Conservation (phyloP, 2,329 filamentous ascomycete species). For the Hypoxylon sp. region DNA sequence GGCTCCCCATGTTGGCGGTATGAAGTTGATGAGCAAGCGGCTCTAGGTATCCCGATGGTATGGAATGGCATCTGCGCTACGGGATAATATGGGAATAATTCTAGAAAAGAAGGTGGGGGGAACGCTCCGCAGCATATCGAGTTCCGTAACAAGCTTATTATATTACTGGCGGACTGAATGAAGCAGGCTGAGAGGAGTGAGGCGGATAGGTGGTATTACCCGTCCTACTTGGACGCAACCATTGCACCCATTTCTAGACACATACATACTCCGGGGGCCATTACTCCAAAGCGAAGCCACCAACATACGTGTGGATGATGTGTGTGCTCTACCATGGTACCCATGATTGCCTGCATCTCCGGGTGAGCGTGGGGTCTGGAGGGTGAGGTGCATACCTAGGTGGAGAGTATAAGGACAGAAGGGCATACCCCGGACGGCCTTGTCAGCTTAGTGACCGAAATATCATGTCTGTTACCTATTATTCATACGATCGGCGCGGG, state of each 20-base stretch:
- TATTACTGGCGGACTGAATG: conserved; percentile 5
- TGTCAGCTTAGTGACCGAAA: conserved; percentile 34
- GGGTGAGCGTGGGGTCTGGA: conserved; percentile 6
- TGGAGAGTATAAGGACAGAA: background rate
- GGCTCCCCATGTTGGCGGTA: conserved; percentile 27
- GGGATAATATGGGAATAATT: conserved; percentile 13
- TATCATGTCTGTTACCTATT: conserved; percentile 12
- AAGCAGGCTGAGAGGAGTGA: conserved; percentile 4
- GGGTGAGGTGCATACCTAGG: conserved; percentile 2
- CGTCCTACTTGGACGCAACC: conserved; percentile 13
- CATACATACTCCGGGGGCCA: conserved; percentile 11
- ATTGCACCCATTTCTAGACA: background rate
- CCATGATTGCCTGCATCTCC: conserved; percentile 15
- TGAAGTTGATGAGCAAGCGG: conserved; percentile 2
- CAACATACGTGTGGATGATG: conserved; percentile 11
- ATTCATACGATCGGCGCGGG: conserved; percentile 14
- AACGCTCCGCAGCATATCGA: conserved; percentile 17
- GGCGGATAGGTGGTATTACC: conserved; percentile 13
- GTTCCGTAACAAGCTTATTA: conserved; percentile 3
- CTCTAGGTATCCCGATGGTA: conserved; percentile 10
- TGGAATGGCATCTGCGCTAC: conserved; percentile 9
- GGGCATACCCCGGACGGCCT: background rate
- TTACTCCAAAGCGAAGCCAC: conserved; percentile 6
- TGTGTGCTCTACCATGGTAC: conserved; percentile 13
- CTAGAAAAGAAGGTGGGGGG: background rate